Base-by-base conservation (phyloP, 306 rosid species). In the Cicer bijugum region DNA sequence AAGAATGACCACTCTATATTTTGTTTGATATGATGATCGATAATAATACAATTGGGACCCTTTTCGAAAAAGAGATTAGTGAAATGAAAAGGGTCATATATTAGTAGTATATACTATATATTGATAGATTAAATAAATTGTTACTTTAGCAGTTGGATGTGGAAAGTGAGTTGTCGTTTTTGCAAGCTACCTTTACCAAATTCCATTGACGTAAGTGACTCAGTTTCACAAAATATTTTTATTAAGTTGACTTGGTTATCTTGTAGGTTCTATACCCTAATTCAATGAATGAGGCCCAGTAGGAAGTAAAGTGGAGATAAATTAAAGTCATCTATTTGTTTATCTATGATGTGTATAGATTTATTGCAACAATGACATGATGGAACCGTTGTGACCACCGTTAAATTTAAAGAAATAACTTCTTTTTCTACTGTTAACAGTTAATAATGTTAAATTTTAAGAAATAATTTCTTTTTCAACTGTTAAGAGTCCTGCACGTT, bases 121-220 rank as follows among this genome's bases (percentile, higher is more conserved):
- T 20, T 20, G 37, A 64, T 11, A 6, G 16, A 50, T 57, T 7
- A 58, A 58, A 39, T 12, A 46, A 74, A 15, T 23, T 23, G 78
- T 61, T 46, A 73, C 28, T 61, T 75, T n/a, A 64, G 58, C 48
- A 42, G 57, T 75, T 75, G 57, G 56, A 66, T 14, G 20, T 5
- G 55, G 65, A 48, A 75, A 16, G 53, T 53, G 42, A 50, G 42
- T 71, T 44, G 63, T 23, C 50, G 9, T 23, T 23, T 48, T 38
- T 39, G 51, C 63, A 53, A 38, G 39, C 50, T 69, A 50, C 6
- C 35, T 8, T 20, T 8, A 69, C 62, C 74, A 70, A 38, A 69
- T 37, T 35, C 62, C 75, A 52, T 38, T 70, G 58, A 33, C 28
- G 19, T 52, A 53, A 28, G 35, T 64, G 37, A 38, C 15, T 58